Evolutionary conservation across 306 rosid genomes (phyloP).

Genomic region (Castanospermum australe): DNA sequence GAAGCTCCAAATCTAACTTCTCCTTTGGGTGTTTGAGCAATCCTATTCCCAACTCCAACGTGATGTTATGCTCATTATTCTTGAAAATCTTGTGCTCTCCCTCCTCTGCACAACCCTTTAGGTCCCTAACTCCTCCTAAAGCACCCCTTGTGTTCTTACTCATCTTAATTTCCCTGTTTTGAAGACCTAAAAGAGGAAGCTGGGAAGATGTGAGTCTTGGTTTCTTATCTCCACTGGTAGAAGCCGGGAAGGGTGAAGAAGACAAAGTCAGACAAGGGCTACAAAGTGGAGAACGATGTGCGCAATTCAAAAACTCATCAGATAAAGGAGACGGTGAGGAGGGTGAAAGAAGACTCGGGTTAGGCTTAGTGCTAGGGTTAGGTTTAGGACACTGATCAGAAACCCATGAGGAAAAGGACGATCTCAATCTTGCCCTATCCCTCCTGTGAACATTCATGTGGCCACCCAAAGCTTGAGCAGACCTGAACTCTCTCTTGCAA

Average conservation of each 20-base stretch:
- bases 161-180: not conserved
- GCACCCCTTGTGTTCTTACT: not conserved
- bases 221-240: slow-evolving; percentile 24
- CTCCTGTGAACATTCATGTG: slow-evolving; percentile 75
- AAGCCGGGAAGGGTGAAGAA: slow-evolving; percentile 18
- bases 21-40: slow-evolving; percentile 35
- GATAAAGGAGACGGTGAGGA: slow-evolving; percentile 7
- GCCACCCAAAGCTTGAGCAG: slow-evolving; percentile 71
- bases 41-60: slow-evolving; percentile 41
- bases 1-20: slow-evolving; percentile 63
- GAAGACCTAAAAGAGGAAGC: slow-evolving; percentile 6
- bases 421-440: slow-evolving; percentile 59
- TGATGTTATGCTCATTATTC: slow-evolving; percentile 21
- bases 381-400: not conserved
- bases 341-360: slow-evolving; percentile 7
- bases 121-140: not conserved
- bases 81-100: slow-evolving; percentile 27
- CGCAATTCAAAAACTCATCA: not conserved
- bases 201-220: not conserved
- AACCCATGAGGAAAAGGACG: slow-evolving; percentile 27
- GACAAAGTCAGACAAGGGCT: slow-evolving; percentile 12
- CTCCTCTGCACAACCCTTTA: slow-evolving; percentile 17
- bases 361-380: slow-evolving; percentile 25
- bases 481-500: slow-evolving; percentile 62
- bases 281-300: not conserved